Base-by-base conservation (phyloP, 129 eudicot species). In the Saposhnikovia divaricata region DNA sequence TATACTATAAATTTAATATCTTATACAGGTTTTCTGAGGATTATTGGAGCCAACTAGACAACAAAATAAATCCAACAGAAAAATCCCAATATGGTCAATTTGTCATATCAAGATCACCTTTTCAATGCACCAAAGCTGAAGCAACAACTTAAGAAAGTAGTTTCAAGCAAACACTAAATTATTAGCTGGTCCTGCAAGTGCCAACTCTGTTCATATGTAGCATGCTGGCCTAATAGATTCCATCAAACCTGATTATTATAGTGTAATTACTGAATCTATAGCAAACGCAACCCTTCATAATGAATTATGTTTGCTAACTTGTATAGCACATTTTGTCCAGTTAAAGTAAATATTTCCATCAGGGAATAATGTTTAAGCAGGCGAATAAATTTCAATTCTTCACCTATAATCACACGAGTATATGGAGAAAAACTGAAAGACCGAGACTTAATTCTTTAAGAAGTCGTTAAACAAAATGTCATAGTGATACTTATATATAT, bases 201-300 rank as follows among this genome's bases (percentile, higher is more conserved):
- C 31, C 25, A 57, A 19, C 21, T 53, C 66, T 57, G 2, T 6
- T 55, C 65, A 21, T 55, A 15, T 55, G 31, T 57, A 57, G 66
- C 66, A 57, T 59, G 31, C 31, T 59, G 66, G 66, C 28, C 13
- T 51, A 18, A 51, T 16, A 51, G 59, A 51, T 59, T 59, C 66
- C 14, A n/a, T n/a, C 66, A 7, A 31, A n/a, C 28, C 66, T 59
- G 10, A 59, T 59, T 59, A 23, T 59, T 59, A n/a, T 59, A 59
- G 31, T 23, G 28, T 23, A 59, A 8, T 19, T 55, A 55, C 27
- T 21, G 23, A 21, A n/a, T 23, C 21, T n/a, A 23, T n/a, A 59
- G 66, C 66, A 59, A 59, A 59, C 66, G n/a, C 66, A 59, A 59
- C n/a, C 31, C n/a, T 59, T 59, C 66, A 55, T n/a, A 59, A 59